Conservation (phyloP, 192 early-diverging fungal genomes). For the Coemansia sp. region DNA sequence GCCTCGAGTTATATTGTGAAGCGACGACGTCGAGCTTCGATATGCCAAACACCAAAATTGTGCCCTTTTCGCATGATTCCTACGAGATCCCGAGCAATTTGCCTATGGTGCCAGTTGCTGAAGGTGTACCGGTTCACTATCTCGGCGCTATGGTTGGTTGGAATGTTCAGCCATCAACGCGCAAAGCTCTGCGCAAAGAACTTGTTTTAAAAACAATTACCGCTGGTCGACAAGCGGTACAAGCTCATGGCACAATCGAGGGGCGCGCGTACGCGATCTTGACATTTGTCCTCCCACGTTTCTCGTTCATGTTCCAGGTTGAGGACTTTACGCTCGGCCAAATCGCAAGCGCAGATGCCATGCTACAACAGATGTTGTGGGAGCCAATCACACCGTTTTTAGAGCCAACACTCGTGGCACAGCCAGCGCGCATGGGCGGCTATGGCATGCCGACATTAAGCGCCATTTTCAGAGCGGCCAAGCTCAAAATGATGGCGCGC, state of each 20-base stretch:
- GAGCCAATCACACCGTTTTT: background rate
- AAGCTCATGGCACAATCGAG: background rate
- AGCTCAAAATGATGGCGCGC: conserved; percentile 5
- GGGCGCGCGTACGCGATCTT: background rate
- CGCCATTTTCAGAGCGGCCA: background rate
- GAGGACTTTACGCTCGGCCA: conserved; percentile 7
- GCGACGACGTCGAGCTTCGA: conserved; percentile 18
- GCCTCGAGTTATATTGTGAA: conserved; percentile 8
- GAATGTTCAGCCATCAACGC: background rate
- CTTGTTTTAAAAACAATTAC: background rate
- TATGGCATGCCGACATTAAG: conserved; percentile 5
- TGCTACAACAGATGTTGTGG: conserved; percentile 4
- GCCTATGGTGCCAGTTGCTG: background rate
- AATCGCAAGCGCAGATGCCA: background rate
- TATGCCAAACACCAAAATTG: conserved; percentile 9
- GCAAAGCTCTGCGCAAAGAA: background rate
- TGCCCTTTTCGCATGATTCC: background rate
- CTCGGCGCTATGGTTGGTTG: conserved; percentile 3
- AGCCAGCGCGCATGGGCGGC: background rate
- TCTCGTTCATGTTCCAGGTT: conserved; percentile 7
- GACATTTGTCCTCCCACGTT: conserved; percentile 8
- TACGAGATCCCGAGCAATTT: background rate
- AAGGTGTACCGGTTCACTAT: background rate
- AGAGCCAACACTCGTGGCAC: background rate
- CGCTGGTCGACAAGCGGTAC: background rate